Evolutionary conservation across 306 rosid species (phyloP), one percentile per base, ranked within the genome.

Genomic region (Cucurbita pepo): DNA sequence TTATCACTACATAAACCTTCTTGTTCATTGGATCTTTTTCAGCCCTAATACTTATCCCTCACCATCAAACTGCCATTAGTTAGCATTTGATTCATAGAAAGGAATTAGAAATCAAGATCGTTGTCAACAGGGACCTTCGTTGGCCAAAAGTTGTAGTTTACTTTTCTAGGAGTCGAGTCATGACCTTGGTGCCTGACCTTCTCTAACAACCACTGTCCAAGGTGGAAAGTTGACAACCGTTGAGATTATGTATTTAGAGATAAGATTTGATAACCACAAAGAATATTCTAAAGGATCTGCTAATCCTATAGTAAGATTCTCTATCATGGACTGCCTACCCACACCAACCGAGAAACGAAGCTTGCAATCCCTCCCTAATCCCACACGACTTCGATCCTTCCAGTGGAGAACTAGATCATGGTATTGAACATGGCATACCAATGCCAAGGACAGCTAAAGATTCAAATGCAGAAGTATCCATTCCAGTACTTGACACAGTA

Each of bases 141-240:
- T 19, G 19, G 19, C 37, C 71, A 65, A 58, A 57, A 58, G 38
- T 8, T 13, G 40, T 58, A 58, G 64, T 58, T 15, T 58, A 58
- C 64, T 34, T 58, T 58, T 57, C 36, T 65, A 7, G 18, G n/a
- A 22, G 37, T 65, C 37, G 54, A 64, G 37, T 64, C 13, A 18
- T 41, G 52, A 15, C 12, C 2, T 18, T 43, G 0, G 36, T 41
- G 53, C 16, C 38, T 11, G 11, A 15, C 71, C 71, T 43, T 19
- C 14, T 40, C 50, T 9, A 10, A 65, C 10, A 21, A 3, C 14
- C 25, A 22, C 43, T 11, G 40, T 22, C 19, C 47, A 56, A 66
- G 72, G 69, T 62, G 69, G 70, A 67, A 67, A 67, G 73, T 67
- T 21, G 73, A 67, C 73, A 47, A 10, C 34, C 53, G 22, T 19